These are phyloP conservation scores for Nicotiana knightiana DNA, from an alignment of 257 asterid species.

Conservation along the genomic window DNA sequence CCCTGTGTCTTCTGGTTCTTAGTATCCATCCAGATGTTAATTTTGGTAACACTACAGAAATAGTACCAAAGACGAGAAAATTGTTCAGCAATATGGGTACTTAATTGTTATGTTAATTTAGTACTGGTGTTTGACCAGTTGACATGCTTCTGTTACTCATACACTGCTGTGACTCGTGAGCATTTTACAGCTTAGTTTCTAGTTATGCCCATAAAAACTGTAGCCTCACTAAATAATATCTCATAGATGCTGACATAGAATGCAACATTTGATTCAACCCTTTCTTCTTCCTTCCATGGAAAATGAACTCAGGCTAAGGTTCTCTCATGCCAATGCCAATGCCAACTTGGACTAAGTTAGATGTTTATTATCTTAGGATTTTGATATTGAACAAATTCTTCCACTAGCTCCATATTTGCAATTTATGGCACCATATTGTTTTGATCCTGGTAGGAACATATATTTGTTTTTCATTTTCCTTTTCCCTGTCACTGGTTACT, in stretches of 20 bases:
- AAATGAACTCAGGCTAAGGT: not conserved
- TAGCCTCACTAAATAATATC: not conserved
- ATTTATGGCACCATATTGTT: not conserved
- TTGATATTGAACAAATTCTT: not conserved
- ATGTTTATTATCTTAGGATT: not conserved
- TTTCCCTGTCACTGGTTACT: not conserved
- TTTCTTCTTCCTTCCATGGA: not conserved
- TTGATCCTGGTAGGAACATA: not conserved
- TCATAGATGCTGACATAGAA: not conserved
- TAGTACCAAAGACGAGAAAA: not conserved
- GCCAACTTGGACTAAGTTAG: not conserved
- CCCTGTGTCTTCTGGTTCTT: not conserved
- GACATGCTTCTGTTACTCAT: not conserved
- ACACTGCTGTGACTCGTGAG: not conserved
- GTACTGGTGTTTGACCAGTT: not conserved
- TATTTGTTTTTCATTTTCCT: not conserved
- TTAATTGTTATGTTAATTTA: not conserved
- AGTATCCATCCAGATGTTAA: not conserved
- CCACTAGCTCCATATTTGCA: not conserved
- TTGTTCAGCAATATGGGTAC: not conserved
- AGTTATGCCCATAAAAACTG: not conserved
- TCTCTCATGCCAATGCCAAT: not conserved
- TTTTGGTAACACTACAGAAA: not conserved
- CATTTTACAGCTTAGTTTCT: not conserved
- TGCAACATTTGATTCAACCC: not conserved